Base-by-base conservation (phyloP, 306 rosid species). In the Senna tora region DNA sequence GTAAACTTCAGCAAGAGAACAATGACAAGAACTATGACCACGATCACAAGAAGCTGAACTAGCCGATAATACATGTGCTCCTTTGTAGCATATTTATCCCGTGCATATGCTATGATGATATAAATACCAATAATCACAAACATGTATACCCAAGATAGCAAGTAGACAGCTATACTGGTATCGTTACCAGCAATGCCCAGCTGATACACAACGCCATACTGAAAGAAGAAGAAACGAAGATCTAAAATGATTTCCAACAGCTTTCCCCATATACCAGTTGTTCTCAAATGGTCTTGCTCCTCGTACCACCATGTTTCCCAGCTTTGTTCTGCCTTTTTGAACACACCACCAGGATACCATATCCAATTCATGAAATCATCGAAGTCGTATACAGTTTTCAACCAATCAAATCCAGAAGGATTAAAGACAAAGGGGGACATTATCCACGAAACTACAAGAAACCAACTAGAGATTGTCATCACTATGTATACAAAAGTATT, bases 221-320 rank as follows among this genome's bases (percentile, higher is more conserved):
- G 98, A 85, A 93, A 93, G 87, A 93, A 93, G 93, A 93, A 93
- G 91, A 90, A 93, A 8, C 98, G 92, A 73, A 93, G 96, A 71
- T 93, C 93, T 71, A 93, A 77, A 75, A 93, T 85, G 70, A 93
- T 93, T 85, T 93, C 98, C 87, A 90, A 75, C 42, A 93, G 84
- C 79, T 93, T 93, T 64, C 97, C 98, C 98, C 98, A 93, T 60
- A 93, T 89, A 57, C 98, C 98, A 3, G 98, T 93, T 36, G 93
- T 87, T 84, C 81, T 86, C 43, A 90, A 76, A 86, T 93, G 98
- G 77, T 86, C 96, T 78, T 93, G 96, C 77, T 93, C 98, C 70
- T 93, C 97, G 13, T 83, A 75, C 97, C 98, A 93, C 98, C 98
- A 93, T 65, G 90, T 82, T 81, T 87, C 93, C 98, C 98, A 93